phyloP scores from a whole-genome alignment of 306 rosid genomes.

The Rubus idaeus region DNA sequence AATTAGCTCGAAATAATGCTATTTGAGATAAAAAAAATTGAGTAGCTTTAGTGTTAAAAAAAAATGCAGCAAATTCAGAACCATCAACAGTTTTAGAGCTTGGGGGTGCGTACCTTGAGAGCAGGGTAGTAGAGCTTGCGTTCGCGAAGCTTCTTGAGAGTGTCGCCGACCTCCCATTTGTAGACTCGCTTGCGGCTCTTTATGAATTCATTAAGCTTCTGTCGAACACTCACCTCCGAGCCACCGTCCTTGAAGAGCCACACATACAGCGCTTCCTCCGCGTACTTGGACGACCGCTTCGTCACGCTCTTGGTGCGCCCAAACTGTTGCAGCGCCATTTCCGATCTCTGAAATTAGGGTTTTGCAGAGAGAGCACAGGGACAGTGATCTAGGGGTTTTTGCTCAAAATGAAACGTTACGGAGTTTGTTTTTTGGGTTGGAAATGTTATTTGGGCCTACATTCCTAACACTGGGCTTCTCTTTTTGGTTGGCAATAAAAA shows the following conservation, averaged over 20 bases:
- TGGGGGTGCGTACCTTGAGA: slow-evolving; percentile 55
- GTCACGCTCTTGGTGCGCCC: slow-evolving; percentile 60
- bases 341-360: slow-evolving; percentile 13
- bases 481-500: too few relatives aligned
- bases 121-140: slow-evolving; percentile 76
- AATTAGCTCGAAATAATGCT: not conserved
- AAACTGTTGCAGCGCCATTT: slow-evolving; percentile 63
- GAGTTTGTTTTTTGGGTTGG: not conserved
- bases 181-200: slow-evolving; percentile 67
- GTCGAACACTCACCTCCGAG: slow-evolving; percentile 55
- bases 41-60: too few relatives aligned
- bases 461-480: too few relatives aligned
- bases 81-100: not conserved
- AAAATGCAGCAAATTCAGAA: too few relatives aligned
- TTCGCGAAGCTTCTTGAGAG: slow-evolving; percentile 76
- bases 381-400: not conserved
- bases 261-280: slow-evolving; percentile 73
- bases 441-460: not conserved
- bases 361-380: not conserved
- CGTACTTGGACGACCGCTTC: slow-evolving; percentile 65
- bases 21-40: not conserved
- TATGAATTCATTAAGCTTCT: slow-evolving; percentile 65
- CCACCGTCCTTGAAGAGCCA: slow-evolving; percentile 77
- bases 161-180: slow-evolving; percentile 94
- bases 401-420: not conserved